Conservation (phyloP, 495 filamentous ascomycete genomes). For the Cryomyces minteri region DNA sequence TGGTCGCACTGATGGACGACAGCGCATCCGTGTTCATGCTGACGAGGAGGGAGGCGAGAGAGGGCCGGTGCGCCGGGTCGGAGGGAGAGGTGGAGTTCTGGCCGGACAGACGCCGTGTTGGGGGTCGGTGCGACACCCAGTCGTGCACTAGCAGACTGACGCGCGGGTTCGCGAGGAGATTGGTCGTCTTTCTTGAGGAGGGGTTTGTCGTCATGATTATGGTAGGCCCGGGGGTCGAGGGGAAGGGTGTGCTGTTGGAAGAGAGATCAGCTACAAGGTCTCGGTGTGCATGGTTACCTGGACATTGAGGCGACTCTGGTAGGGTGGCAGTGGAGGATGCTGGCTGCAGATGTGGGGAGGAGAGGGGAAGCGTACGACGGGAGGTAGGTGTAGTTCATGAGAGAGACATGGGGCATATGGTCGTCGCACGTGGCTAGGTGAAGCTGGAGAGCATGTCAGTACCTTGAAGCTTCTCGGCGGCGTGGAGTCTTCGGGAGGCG, state of each 20-base stretch:
- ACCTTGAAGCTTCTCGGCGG: not conserved
- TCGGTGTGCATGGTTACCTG: too few species aligned
- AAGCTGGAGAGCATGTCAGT: slow-evolving; percentile 37
- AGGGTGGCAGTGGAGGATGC: too few species aligned
- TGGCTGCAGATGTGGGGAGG: slow-evolving; percentile 10
- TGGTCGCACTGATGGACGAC: slow-evolving; percentile 81
- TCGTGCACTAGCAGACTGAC: slow-evolving; percentile 94
- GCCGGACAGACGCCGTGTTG: slow-evolving; percentile 25
- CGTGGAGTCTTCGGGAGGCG: not conserved
- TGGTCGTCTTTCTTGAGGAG: slow-evolving; percentile 72
- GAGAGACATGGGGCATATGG: slow-evolving; percentile 76
- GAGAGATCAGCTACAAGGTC: too few species aligned
- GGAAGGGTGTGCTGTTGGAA: slow-evolving; percentile 1
- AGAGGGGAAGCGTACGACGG: slow-evolving; percentile 43
- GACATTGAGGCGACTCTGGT: too few species aligned
- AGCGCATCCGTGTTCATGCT: slow-evolving; percentile 80
- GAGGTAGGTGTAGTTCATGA: slow-evolving; percentile 99
- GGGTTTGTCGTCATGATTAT: slow-evolving; percentile 93
- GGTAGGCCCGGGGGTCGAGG: slow-evolving; percentile 25
- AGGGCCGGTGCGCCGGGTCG: slow-evolving; percentile 39
- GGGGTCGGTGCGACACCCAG: slow-evolving; percentile 90
- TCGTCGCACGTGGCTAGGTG: slow-evolving; percentile 80
- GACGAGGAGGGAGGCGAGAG: slow-evolving; percentile 61
- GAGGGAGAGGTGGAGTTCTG: slow-evolving; percentile 7
- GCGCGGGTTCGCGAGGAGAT: slow-evolving; percentile 71